These are phyloP conservation scores for Ceratobasidium sp. DNA, from an alignment of 1,284 basidiomycete species.

Conservation along the genomic window DNA sequence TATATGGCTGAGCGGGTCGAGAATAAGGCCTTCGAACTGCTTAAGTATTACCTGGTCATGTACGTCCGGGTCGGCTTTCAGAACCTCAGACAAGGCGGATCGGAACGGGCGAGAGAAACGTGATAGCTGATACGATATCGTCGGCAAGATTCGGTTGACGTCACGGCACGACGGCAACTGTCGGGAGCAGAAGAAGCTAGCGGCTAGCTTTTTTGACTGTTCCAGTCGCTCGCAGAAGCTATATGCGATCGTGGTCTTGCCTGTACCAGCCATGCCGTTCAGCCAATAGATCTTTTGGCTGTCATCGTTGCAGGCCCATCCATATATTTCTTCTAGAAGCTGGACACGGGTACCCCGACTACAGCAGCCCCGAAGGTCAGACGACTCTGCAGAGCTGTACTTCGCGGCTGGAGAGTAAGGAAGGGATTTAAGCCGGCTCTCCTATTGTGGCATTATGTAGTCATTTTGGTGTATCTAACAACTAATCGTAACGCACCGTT, in stretches of 20 bases:
- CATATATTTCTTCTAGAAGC: neutral
- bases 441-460: constrained; percentile 1
- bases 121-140: too few species aligned
- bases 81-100: neutral
- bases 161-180: constrained; percentile 18
- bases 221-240: constrained; percentile 17
- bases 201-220: neutral
- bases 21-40: neutral
- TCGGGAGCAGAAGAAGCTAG: constrained; percentile 34
- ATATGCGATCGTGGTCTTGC: constrained; percentile 27
- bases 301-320: neutral
- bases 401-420: neutral
- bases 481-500: neutral
- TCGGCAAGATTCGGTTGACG: neutral
- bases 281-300: constrained; percentile 8
- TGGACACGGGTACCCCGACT: neutral
- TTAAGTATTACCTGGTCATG: neutral
- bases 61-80: neutral
- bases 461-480: neutral
- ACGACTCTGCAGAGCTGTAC: constrained; percentile 17
- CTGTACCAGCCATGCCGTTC: neutral
- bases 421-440: neutral
- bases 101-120: too few species aligned
- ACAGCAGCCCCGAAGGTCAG: neutral
- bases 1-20: neutral